A percentile compares a stretch with the other conserved stretches of the same genome.
Conservation (phyloP, 2,329 filamentous ascomycete species). For the Purpureocillium takamizusanense region DNA sequence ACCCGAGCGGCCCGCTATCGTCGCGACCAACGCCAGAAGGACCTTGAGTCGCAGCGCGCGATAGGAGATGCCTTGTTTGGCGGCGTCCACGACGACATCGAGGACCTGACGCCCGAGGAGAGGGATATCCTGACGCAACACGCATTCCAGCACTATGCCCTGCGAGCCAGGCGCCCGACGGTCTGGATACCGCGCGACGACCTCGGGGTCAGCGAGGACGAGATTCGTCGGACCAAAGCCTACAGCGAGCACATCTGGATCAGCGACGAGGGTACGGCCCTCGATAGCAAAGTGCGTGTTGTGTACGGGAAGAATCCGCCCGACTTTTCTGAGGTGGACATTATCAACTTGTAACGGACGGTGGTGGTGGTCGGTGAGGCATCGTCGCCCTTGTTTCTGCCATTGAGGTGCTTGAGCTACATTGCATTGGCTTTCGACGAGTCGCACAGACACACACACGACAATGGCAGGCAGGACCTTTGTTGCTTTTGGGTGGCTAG, state of each 20-base stretch:
- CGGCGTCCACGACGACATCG: conserved; percentile 84
- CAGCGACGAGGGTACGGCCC: conserved; percentile 81
- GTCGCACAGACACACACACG: too few species aligned
- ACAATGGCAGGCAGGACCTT: too few species aligned
- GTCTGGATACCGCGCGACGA: conserved; percentile 94
- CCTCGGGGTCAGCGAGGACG: conserved; percentile 83
- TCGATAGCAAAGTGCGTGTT: conserved; percentile 75
- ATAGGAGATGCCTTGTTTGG: conserved; percentile 79
- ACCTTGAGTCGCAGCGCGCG: conserved; percentile 62
- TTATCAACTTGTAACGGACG: conserved; percentile 62
- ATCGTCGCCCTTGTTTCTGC: too few species aligned
- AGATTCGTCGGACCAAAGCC: conserved; percentile 67
- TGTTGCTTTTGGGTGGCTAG: too few species aligned
- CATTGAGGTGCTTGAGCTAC: too few species aligned
- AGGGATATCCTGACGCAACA: conserved; percentile 76
- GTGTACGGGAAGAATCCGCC: conserved; percentile 80
- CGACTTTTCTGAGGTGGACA: conserved; percentile 79
- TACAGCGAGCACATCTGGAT: conserved; percentile 84
- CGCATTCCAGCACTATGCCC: conserved; percentile 83
- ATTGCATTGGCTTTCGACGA: too few species aligned
- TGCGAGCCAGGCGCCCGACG: conserved; percentile 74
- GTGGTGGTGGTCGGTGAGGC: too few species aligned
- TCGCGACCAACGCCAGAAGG: conserved; percentile 39
- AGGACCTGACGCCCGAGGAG: conserved; percentile 85
- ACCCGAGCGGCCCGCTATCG: conserved; percentile 38